Evolutionary conservation across 306 rosid species (phyloP), one percentile per base, ranked within the genome.

Genomic region (Cucurbita pepo): DNA sequence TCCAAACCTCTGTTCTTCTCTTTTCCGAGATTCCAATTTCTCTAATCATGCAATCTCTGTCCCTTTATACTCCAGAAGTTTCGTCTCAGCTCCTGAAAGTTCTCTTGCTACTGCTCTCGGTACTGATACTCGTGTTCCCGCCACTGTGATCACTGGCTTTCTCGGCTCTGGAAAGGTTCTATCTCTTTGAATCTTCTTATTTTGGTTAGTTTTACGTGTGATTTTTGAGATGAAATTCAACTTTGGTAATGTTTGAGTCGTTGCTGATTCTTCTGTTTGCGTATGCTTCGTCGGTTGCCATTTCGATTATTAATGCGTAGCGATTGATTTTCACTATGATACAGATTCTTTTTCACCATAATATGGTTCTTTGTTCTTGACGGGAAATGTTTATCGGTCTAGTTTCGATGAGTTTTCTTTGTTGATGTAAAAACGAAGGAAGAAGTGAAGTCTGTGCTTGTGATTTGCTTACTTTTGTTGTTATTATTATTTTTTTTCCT

Each of bases 111-210:
- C 83, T 53, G 45, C 79, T 2, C 79, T 85, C 25, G 48, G 56
- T 50, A 66, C 57, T 38, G 96, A 88, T 80, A 80, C 83, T 71
- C 96, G 93, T 51, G 90, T 92, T 67, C 96, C 96, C 5, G 88
- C 98, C 41, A 92, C 98, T 45, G 79, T 92, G 57, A 74, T 92
- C 22, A 92, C 98, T 5, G 98, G 96, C 52, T 92, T 92, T 76
- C 98, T 92, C 45, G 98, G 96, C 62, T 86, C 98, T 19, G 98
- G 98, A 81, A 92, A 92, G 95, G 96, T 90, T 36, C 44, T 67
- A 43, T 34, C 22, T 40, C 16, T 41, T 14, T 45, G 0, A 30
- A 40, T 19, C 19, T 16, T 61, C 63, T 51, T 62, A 19, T 50
- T 50, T 4, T 16, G 12, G 16, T 4, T 45, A 3, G 1, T 15